These are phyloP conservation scores for Takashimella tepidaria DNA, from an alignment of 1,284 basidiomycete species.

Conservation along the genomic window DNA sequence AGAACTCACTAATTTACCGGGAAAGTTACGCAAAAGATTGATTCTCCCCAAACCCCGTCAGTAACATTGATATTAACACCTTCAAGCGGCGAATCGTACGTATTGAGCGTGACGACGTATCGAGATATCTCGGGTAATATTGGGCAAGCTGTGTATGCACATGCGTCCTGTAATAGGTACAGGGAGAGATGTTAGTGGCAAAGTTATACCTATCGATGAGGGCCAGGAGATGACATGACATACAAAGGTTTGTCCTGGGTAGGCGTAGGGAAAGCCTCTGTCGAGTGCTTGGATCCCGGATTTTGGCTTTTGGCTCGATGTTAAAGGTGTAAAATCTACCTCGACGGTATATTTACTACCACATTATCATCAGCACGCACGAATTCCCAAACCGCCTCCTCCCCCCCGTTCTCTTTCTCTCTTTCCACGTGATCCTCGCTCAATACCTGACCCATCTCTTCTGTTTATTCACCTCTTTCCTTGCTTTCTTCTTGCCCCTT, in stretches of 20 bases:
- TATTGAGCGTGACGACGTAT: background rate
- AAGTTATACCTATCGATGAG: background rate
- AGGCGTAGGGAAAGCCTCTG: conserved; percentile 12
- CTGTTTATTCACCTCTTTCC: conserved; percentile 21
- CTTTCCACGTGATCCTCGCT: too few species aligned
- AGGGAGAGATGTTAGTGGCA: too few species aligned
- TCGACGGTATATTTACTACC: conserved; percentile 33
- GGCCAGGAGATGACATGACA: conserved; percentile 3
- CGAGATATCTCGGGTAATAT: conserved; percentile 4
- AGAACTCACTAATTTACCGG: conserved; percentile 23
- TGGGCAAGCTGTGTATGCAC: conserved; percentile 29
- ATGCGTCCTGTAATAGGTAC: conserved; percentile 26
- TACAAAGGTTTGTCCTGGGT: conserved; percentile 28
- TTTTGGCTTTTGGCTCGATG: conserved; percentile 13
- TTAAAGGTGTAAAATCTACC: conserved; percentile 17
- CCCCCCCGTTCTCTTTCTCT: too few species aligned
- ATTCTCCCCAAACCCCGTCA: conserved; percentile 18
- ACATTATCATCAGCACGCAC: too few species aligned
- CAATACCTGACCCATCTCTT: too few species aligned
- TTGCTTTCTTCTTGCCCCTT: background rate
- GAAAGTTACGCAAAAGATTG: conserved; percentile 26
- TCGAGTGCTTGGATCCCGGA: conserved; percentile 11
- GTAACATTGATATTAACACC: conserved; percentile 29
- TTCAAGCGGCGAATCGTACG: conserved; percentile 13
- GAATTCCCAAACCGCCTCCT: too few species aligned